These are phyloP conservation scores for Penicillium sp. DNA, from an alignment of 2,329 filamentous ascomycete species.

Conservation along the genomic window DNA sequence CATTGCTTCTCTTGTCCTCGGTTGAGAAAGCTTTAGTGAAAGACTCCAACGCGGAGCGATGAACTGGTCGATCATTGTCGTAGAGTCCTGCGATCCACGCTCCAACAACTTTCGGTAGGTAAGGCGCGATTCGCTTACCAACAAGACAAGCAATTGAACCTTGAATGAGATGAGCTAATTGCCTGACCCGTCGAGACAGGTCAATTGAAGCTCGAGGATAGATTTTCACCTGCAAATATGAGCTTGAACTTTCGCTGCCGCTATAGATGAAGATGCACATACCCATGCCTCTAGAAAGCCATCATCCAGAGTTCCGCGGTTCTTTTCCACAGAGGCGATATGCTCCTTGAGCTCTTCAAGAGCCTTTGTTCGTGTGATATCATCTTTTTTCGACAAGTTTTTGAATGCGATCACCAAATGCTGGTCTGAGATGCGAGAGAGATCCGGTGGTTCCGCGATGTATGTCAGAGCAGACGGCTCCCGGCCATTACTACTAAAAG, in stretches of 20 bases:
- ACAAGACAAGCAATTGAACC: conserved; percentile 56
- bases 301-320: conserved; percentile 69
- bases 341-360: conserved; percentile 77
- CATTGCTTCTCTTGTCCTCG: conserved; percentile 70
- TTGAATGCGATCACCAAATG: conserved; percentile 88
- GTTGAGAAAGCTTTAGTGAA: conserved; percentile 73
- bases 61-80: conserved; percentile 75
- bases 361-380: conserved; percentile 85
- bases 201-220: conserved; percentile 92
- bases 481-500: conserved; percentile 39
- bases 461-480: conserved; percentile 72
- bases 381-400: conserved; percentile 88
- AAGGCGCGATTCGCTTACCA: conserved; percentile 79
- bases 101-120: conserved; percentile 73
- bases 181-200: conserved; percentile 79
- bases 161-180: conserved; percentile 77
- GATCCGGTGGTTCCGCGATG: conserved; percentile 78
- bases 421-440: conserved; percentile 72
- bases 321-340: conserved; percentile 54
- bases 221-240: conserved; percentile 64
- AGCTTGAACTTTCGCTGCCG: conserved; percentile 5
- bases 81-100: conserved; percentile 90
- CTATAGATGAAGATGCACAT: conserved; percentile 35
- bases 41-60: conserved; percentile 73
- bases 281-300: conserved; percentile 87